Evolutionary conservation across 169 alveolate species (phyloP), one percentile per base, ranked within the genome.

Genomic region (Cryptosporidium sp.): DNA sequence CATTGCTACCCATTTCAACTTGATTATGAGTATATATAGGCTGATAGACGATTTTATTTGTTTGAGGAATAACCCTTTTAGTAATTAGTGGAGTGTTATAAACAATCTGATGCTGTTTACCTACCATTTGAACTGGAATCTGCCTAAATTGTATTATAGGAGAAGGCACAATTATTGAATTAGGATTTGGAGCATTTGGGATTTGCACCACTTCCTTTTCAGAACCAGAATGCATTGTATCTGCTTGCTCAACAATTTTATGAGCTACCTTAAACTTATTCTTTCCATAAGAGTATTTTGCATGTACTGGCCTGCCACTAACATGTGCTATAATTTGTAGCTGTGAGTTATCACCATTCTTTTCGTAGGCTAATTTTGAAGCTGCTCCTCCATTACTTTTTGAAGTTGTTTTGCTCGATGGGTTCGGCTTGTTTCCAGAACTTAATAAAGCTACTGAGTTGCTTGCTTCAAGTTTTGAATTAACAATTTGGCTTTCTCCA

Each of bases 231-330:
- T n/a, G 58, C 44, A 29, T 9, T 9, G 0, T 37, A 33, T 26
- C 53, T 14, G 33, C 6, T 2, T n/a, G 37, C 44, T 33, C 71
- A 18, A 7, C 37, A 42, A 23, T 31, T 29, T 26, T 56, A n/a
- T 73, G 71, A 53, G 56, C 58, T 52, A 53, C 45, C 70, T 73
- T 73, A 53, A 73, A 16, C 39, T 37, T 52, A 58, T 60, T 73
- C 29, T 56, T 56, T 18, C 53, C 51, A 39, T 60, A 31, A 8
- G 65, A 45, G 60, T 80, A 67, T 31, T 80, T 80, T 44, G 89
- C 89, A 62, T 80, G 89, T 1, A 80, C 89, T 5, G 89, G 89
- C 39, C 48, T 80, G 0, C 89, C 89, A 65, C 75, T 80, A 31
- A 80, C 60, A 80, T 80, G 89, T 4, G 89, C 89, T 31, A 80